Conservation (phyloP, 129 eudicot species). For the Cynara cardunculus region DNA sequence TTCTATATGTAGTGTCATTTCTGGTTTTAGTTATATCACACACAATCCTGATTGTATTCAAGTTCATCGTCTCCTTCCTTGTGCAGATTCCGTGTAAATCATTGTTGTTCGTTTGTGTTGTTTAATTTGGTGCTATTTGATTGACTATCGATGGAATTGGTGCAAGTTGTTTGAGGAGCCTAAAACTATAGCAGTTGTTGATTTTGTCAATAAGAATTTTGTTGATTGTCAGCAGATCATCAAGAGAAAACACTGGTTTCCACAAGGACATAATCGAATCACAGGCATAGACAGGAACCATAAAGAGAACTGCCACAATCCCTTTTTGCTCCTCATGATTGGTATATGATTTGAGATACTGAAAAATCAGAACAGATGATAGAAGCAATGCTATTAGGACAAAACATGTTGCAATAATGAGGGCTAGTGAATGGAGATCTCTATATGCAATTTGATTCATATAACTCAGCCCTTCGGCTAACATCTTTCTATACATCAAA, state of each 20-base stretch:
- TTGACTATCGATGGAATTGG: too few relatives aligned
- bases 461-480: slow-evolving; percentile 34
- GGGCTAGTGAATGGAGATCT: slow-evolving; percentile 42
- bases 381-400: slow-evolving; percentile 52
- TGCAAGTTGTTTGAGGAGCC: too few relatives aligned
- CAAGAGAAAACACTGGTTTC: slow-evolving; percentile 65
- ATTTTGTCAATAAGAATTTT: too few relatives aligned
- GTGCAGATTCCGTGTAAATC: too few relatives aligned
- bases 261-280: slow-evolving; percentile 79
- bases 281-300: slow-evolving; percentile 84
- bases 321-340: slow-evolving; percentile 97
- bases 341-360: slow-evolving; percentile 78
- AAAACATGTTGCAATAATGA: slow-evolving; percentile 60
- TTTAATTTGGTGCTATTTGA: too few relatives aligned
- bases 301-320: slow-evolving; percentile 83
- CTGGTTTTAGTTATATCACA: too few relatives aligned
- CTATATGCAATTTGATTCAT: slow-evolving; percentile 26
- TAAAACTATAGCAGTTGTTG: too few relatives aligned
- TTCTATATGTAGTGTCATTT: too few relatives aligned
- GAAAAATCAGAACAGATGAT: slow-evolving; percentile 54
- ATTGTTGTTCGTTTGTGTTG: too few relatives aligned
- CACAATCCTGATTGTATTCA: too few relatives aligned
- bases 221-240: too few relatives aligned
- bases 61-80: too few relatives aligned
- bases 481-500: slow-evolving; percentile 22